Evolutionary conservation across 805 yeast species (phyloP).

Genomic region (Cyberlindnera nakhonratchasimensis): DNA sequence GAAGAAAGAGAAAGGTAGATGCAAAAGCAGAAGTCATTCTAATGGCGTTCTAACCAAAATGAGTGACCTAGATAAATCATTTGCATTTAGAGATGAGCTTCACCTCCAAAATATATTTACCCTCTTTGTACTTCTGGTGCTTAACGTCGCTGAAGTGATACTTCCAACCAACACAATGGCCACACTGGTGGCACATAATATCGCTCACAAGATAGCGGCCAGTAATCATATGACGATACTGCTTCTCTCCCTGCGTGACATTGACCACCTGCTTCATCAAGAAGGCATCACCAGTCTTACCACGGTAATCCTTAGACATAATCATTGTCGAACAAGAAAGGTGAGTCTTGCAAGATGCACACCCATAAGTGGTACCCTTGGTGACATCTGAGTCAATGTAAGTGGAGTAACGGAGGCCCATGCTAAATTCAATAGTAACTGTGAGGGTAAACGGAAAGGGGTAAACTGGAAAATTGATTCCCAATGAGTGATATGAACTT

Average conservation of each 20-base stretch:
- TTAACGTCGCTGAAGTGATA: constrained; percentile 45
- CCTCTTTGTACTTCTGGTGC: constrained; percentile 56
- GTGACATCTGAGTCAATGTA: constrained; percentile 35
- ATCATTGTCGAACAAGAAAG: constrained; percentile 35
- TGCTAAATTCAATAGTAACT: constrained; percentile 19
- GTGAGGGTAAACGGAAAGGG: background rate
- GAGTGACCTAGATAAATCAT: background rate
- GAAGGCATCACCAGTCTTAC: constrained; percentile 56
- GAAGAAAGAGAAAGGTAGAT: background rate
- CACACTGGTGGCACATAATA: constrained; percentile 54
- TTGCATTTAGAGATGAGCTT: constrained; percentile 33
- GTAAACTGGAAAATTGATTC: background rate
- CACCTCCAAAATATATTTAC: constrained; percentile 47
- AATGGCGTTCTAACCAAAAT: background rate
- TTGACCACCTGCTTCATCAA: constrained; percentile 50
- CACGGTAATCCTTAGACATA: constrained; percentile 48
- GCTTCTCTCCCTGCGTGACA: constrained; percentile 32
- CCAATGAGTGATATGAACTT: too few species aligned
- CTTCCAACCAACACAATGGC: constrained; percentile 57
- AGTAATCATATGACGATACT: constrained; percentile 48
- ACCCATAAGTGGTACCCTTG: constrained; percentile 34
- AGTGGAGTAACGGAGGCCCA: constrained; percentile 47
- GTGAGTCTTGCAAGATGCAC: constrained; percentile 40
- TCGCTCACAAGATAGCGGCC: constrained; percentile 58
- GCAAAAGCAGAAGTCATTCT: too few species aligned